A percentile compares a stretch with the other conserved stretches of the same genome.
Evolutionary conservation across 441 rosid species (phyloP).

Genomic region (Sinapis alba): DNA sequence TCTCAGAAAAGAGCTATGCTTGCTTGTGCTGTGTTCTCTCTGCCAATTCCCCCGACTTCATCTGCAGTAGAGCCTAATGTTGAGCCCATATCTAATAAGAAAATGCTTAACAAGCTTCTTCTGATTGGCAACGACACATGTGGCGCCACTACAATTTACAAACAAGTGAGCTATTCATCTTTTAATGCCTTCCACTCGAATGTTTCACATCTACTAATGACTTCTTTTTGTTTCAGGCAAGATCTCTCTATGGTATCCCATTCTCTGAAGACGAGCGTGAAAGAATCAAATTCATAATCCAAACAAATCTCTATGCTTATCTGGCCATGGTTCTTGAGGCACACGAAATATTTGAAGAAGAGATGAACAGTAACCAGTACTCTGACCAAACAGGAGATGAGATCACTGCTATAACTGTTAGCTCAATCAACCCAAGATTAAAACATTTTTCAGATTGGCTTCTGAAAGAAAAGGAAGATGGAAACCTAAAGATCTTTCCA

Average conservation of each 20-base stretch:
- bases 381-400: constrained; percentile 46
- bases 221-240: constrained; percentile 54
- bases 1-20: constrained; percentile 47
- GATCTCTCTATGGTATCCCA: constrained; percentile 51
- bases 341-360: constrained; percentile 54
- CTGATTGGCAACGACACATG: constrained; percentile 62
- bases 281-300: constrained; percentile 59
- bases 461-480: constrained; percentile 54
- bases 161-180: constrained; percentile 51
- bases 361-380: constrained; percentile 43
- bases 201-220: constrained; percentile 13
- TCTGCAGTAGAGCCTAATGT: constrained; percentile 37
- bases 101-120: constrained; percentile 50
- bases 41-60: constrained; percentile 49
- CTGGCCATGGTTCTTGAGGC: constrained; percentile 58
- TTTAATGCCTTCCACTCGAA: constrained; percentile 1
- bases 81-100: constrained; percentile 28
- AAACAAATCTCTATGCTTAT: constrained; percentile 61
- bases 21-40: constrained; percentile 46
- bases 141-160: constrained; percentile 70
- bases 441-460: constrained; percentile 63
- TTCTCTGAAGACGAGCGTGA: constrained; percentile 62
- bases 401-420: constrained; percentile 41
- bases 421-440: constrained; percentile 49
- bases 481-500: constrained; percentile 63